Conservation (phyloP, 345 rosid species). For the Lepidium sativum region DNA sequence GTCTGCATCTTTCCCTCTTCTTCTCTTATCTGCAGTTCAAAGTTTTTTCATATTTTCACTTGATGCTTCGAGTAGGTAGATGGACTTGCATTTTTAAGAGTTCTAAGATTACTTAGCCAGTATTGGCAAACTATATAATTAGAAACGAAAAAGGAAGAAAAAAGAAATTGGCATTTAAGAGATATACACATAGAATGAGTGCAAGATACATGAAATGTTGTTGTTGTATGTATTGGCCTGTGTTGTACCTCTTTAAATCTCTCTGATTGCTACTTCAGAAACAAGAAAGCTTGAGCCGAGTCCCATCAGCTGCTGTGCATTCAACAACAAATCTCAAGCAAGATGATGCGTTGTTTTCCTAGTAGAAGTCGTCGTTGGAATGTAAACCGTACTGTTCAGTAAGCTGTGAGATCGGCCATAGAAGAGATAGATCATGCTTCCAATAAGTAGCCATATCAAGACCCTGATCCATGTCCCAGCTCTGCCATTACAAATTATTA, state of each 20-base stretch:
- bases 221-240: constrained; percentile 6
- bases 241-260: constrained; percentile 1
- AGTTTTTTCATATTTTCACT: too few relatives aligned
- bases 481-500: constrained; percentile 28
- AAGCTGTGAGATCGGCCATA: constrained; percentile 58
- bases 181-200: constrained; percentile 2
- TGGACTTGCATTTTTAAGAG: neutral
- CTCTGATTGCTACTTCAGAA: constrained; percentile 2
- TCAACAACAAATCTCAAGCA: constrained; percentile 13
- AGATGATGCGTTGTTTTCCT: constrained; percentile 32
- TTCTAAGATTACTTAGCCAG: neutral
- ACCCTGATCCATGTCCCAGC: constrained; percentile 59
- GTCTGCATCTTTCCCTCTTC: neutral
- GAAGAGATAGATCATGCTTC: constrained; percentile 40
- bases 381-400: constrained; percentile 31
- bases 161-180: neutral
- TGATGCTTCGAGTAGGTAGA: neutral
- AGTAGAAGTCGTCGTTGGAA: constrained; percentile 29
- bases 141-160: neutral
- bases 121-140: neutral
- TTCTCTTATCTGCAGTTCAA: neutral
- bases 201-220: constrained; percentile 14
- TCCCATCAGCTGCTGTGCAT: neutral
- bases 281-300: constrained; percentile 13
- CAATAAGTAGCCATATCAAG: constrained; percentile 53